Base-by-base conservation (phyloP, 2,329 filamentous ascomycete species). In the Lasiodiplodia sp. region DNA sequence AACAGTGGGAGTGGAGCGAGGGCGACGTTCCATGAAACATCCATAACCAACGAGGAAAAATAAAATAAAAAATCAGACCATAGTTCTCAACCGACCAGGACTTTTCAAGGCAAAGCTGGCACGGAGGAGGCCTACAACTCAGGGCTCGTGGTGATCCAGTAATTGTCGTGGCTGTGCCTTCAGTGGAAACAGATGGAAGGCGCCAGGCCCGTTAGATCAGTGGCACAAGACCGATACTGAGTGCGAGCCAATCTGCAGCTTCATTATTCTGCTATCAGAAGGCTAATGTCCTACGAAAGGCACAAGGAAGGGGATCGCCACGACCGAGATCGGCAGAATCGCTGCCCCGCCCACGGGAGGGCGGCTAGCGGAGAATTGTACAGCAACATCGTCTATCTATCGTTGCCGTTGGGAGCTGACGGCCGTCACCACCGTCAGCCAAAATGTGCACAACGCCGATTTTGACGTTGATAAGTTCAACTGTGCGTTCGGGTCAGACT, bases 1-100 rank as follows among this genome's bases (percentile, higher is more conserved):
- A 82, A 70, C 80, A 85, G 69, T 86, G 83, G 82, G 72, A 65
- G 23, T 64, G 60, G 60, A 66, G 60, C 21, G 67, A 69, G 23
- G 62, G 58, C 47, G 60, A 64, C 18, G 52, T 64, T 44, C 58
- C 67, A 28, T 68, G 66, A 68, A 49, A 6, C 28, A 68, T 18
- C n/a, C 18, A 31, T 31, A 4, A 3, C 4, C 14, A 23, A 31
- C 3, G 3, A 8, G 55, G 37, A 28, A 16, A 31, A 40, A 64
- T 31, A 64, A 64, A 38, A 52, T 21, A 64, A 64, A 38, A 52
- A n/a, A 52, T 38, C 31, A 34, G 8, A 8, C 5, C 7, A 7
- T 16, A 16, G 14, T 25, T n/a, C 51, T n/a, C n/a, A 28, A 64
- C 28, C 11, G 10, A 31, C 31, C 21, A 16, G 28, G 16, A 10